A percentile compares a stretch with the other conserved stretches of the same genome.
These are phyloP conservation scores for Lasiosphaeria hispida DNA, from an alignment of 495 filamentous ascomycete genomes.

Conservation along the genomic window DNA sequence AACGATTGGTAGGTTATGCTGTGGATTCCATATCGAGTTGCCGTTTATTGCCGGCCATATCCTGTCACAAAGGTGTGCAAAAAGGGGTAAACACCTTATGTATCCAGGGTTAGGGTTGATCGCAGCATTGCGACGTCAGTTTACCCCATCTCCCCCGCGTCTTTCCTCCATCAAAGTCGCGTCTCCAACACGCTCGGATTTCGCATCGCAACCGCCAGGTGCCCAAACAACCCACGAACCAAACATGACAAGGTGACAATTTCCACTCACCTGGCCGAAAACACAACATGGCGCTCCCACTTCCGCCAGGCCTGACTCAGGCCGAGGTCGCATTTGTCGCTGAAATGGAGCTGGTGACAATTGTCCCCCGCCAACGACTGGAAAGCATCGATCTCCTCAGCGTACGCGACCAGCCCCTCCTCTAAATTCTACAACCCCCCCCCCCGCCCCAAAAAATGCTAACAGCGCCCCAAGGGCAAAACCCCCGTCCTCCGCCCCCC, in stretches of 20 bases:
- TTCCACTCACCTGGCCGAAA: background rate
- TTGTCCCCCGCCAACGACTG: slow-evolving; percentile 86
- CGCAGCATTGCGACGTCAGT: too few species aligned
- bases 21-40: too few species aligned
- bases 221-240: background rate
- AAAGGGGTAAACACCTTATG: too few species aligned
- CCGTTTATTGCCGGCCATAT: too few species aligned
- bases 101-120: too few species aligned
- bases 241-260: slow-evolving; percentile 4
- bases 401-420: slow-evolving; percentile 54
- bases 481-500: slow-evolving; percentile 75
- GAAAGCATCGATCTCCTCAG: slow-evolving; percentile 80
- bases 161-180: too few species aligned
- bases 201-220: too few species aligned
- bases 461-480: slow-evolving; percentile 59
- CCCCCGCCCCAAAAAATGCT: background rate
- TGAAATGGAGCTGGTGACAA: slow-evolving; percentile 93
- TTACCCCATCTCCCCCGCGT: too few species aligned
- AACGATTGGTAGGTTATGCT: too few species aligned
- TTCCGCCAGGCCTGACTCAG: slow-evolving; percentile 80
- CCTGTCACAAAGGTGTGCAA: too few species aligned
- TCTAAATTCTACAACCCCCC: background rate
- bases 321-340: slow-evolving; percentile 91
- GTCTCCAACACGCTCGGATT: too few species aligned
- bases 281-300: slow-evolving; percentile 71